Conservation (phyloP, 768 basidiomycete genomes). For the Suillus clintonianus region DNA sequence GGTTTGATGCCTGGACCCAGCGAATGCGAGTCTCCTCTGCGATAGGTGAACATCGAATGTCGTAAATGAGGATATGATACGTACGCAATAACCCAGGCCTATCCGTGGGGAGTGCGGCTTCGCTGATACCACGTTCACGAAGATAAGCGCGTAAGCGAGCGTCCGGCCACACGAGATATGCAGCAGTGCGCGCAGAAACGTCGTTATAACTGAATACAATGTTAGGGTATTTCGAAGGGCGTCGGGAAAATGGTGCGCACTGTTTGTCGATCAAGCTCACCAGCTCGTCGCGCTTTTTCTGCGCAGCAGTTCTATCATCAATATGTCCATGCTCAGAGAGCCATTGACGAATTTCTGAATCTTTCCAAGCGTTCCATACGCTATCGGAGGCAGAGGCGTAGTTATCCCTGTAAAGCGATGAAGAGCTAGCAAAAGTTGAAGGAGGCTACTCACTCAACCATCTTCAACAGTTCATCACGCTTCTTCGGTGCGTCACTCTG, state of each 20-base stretch:
- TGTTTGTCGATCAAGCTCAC: constrained; percentile 71
- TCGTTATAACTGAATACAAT: constrained; percentile 52
- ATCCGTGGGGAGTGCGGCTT: constrained; percentile 60
- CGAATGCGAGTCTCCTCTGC: constrained; percentile 77
- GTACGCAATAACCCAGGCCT: constrained; percentile 81
- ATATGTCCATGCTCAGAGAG: constrained; percentile 74
- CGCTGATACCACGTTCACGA: constrained; percentile 71
- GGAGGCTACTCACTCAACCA: constrained; percentile 54
- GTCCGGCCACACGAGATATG: constrained; percentile 91
- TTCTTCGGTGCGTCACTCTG: constrained; percentile 67
- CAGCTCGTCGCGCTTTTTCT: constrained; percentile 73
- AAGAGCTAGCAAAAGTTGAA: background rate
- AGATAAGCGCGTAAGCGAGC: constrained; percentile 90
- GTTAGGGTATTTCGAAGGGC: background rate
- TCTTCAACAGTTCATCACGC: constrained; percentile 76
- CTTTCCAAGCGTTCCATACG: constrained; percentile 69
- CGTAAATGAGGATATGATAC: constrained; percentile 7
- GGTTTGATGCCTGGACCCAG: constrained; percentile 67
- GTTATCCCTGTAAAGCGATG: constrained; percentile 51
- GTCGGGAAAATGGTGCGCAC: constrained; percentile 37
- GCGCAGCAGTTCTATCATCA: constrained; percentile 48
- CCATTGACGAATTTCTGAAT: constrained; percentile 72
- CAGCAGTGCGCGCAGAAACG: constrained; percentile 43
- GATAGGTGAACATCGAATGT: background rate
- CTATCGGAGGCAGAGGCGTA: constrained; percentile 63